Percentiles rank a stretch among this genome's conserved stretches.
Evolutionary conservation across 495 filamentous ascomycete species (phyloP).

Genomic region (Aspergillus baeticus): DNA sequence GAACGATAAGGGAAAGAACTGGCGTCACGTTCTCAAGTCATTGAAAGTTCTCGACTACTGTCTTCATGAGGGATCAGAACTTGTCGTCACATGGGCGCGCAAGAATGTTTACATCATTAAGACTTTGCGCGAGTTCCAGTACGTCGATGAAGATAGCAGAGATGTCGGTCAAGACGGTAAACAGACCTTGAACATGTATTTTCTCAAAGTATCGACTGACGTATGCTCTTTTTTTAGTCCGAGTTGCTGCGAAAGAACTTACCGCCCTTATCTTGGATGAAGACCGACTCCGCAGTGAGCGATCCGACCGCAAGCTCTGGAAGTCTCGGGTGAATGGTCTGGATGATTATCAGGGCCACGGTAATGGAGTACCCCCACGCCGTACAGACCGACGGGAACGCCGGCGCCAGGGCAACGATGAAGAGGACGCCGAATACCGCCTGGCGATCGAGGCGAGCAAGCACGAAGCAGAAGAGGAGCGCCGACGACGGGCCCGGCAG

Average conservation of each 20-base stretch:
- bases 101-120: slow-evolving; percentile 99
- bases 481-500: slow-evolving; percentile 62
- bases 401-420: slow-evolving; percentile 55
- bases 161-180: slow-evolving; percentile 96
- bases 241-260: slow-evolving; percentile 93
- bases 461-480: slow-evolving; percentile 90
- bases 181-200: slow-evolving; percentile 8
- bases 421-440: slow-evolving; percentile 90
- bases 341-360: slow-evolving; percentile 60
- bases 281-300: slow-evolving; percentile 86
- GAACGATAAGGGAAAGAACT: slow-evolving; percentile 99
- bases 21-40: slow-evolving; percentile 97
- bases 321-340: slow-evolving; percentile 94
- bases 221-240: slow-evolving; percentile 56
- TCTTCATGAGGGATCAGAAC: slow-evolving; percentile 93
- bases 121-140: slow-evolving; percentile 93
- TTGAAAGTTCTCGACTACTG: slow-evolving; percentile 98
- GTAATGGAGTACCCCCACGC: slow-evolving; percentile 37
- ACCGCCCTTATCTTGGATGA: slow-evolving; percentile 94
- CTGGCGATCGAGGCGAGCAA: slow-evolving; percentile 97
- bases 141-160: slow-evolving; percentile 89
- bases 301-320: slow-evolving; percentile 90
- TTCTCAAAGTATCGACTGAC: neutral
- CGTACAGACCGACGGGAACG: slow-evolving; percentile 44
- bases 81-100: slow-evolving; percentile 96